These are phyloP conservation scores for Entophlyctis helioformis DNA, from an alignment of 192 early-diverging fungal genomes.

Conservation along the genomic window DNA sequence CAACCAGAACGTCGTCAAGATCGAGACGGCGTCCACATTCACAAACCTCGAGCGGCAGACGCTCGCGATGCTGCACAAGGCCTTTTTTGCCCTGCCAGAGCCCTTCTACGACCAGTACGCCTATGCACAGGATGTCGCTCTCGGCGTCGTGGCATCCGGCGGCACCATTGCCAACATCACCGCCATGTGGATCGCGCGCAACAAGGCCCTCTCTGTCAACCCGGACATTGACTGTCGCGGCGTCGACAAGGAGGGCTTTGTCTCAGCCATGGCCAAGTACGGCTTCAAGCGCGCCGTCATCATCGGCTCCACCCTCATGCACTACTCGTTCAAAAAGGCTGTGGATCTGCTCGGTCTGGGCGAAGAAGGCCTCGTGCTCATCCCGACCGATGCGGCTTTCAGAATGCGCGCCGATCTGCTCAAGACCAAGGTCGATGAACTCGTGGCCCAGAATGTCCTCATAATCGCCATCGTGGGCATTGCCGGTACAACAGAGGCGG, in stretches of 20 bases:
- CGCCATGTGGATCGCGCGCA: conserved; percentile 46
- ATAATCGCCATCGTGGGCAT: conserved; percentile 39
- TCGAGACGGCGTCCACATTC: conserved; percentile 42
- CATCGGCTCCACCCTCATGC: conserved; percentile 31
- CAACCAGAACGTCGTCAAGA: conserved; percentile 50
- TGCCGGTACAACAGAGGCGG: conserved; percentile 43
- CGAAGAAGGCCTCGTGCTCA: conserved; percentile 28
- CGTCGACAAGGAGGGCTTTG: conserved; percentile 40
- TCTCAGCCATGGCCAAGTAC: conserved; percentile 24
- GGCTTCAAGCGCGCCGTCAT: conserved; percentile 39
- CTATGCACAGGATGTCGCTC: conserved; percentile 19
- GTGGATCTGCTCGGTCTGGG: conserved; percentile 45
- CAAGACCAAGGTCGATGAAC: conserved; percentile 17
- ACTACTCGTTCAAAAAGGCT: conserved; percentile 51
- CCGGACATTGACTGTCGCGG: conserved; percentile 16
- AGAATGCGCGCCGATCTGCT: conserved; percentile 28
- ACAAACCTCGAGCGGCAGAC: conserved; percentile 40
- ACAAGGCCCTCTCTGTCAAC: conserved; percentile 22
- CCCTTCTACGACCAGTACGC: conserved; percentile 32
- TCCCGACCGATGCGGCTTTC: conserved; percentile 33
- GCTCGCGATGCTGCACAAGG: conserved; percentile 39
- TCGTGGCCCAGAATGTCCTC: conserved; percentile 14
- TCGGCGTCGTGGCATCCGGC: conserved; percentile 35
- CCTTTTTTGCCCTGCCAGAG: conserved; percentile 19
- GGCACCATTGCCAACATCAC: conserved; percentile 49